Conservation (phyloP, 2,329 filamentous ascomycete species). For the Cladosporium oxysporum region DNA sequence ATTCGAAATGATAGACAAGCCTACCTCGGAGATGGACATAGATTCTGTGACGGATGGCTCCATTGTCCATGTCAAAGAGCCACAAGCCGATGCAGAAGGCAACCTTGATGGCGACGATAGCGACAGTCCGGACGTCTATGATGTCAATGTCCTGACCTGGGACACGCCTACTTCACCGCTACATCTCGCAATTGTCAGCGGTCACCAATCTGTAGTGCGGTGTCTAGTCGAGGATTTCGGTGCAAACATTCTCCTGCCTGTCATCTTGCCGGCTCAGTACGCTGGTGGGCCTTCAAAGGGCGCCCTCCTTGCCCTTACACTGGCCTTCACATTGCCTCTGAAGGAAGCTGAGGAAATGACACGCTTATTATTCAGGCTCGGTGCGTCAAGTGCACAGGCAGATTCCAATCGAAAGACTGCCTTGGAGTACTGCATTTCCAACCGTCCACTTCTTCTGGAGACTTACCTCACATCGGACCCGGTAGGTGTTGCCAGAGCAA, state of each 20-base stretch:
- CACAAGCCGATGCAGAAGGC: background rate
- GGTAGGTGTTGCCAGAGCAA: constrained; percentile 61
- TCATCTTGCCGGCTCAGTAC: constrained; percentile 62
- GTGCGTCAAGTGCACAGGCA: constrained; percentile 72
- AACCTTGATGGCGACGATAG: constrained; percentile 54
- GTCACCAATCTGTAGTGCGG: constrained; percentile 68
- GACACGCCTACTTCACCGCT: constrained; percentile 72
- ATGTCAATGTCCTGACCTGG: constrained; percentile 79
- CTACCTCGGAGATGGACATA: constrained; percentile 38
- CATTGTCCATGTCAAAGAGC: constrained; percentile 65
- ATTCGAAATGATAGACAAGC: constrained; percentile 48
- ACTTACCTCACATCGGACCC: constrained; percentile 56
- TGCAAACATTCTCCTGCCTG: constrained; percentile 72
- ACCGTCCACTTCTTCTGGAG: constrained; percentile 50
- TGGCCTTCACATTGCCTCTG: constrained; percentile 65
- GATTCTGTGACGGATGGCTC: constrained; percentile 61
- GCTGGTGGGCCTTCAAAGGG: constrained; percentile 30
- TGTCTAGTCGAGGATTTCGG: constrained; percentile 70
- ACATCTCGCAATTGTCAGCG: constrained; percentile 75
- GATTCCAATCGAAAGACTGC: constrained; percentile 66
- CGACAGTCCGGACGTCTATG: constrained; percentile 75
- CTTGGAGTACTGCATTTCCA: constrained; percentile 64
- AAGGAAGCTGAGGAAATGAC: constrained; percentile 67
- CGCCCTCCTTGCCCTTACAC: constrained; percentile 68
- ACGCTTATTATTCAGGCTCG: constrained; percentile 65